These are phyloP conservation scores for Candida boleticola DNA, from an alignment of 805 yeast species.

Conservation along the genomic window DNA sequence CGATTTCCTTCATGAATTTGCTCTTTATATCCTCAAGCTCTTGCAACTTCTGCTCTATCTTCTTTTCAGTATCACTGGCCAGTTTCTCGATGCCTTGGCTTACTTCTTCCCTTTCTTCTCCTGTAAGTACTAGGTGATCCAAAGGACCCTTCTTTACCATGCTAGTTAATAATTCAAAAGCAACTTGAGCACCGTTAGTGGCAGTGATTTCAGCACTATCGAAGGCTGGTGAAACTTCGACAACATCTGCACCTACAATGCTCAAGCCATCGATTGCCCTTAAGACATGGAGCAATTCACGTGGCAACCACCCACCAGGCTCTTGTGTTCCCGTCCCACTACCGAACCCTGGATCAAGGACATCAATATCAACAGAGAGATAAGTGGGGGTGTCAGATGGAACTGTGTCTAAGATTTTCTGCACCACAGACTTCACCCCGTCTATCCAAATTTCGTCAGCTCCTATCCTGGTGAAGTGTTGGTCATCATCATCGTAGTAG, in stretches of 20 bases:
- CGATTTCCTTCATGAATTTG: conserved; percentile 10
- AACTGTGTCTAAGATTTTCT: conserved; percentile 51
- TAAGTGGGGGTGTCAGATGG: conserved; percentile 69
- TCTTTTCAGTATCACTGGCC: conserved; percentile 3
- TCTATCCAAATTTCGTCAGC: conserved; percentile 73
- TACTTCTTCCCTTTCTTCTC: conserved; percentile 7
- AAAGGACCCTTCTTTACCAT: conserved; percentile 63
- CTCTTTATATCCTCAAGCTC: conserved; percentile 15
- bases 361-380: conserved; percentile 74
- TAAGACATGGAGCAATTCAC: conserved; percentile 50
- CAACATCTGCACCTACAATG: conserved; percentile 55
- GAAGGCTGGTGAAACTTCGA: conserved; percentile 61
- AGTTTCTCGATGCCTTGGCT: neutral
- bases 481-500: conserved; percentile 62
- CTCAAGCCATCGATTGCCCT: conserved; percentile 44
- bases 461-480: conserved; percentile 66
- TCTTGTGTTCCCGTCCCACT: conserved; percentile 61
- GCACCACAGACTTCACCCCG: conserved; percentile 59
- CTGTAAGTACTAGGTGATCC: conserved; percentile 11
- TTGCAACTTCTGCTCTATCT: conserved; percentile 8
- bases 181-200: conserved; percentile 69
- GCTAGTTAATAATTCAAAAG: conserved; percentile 66
- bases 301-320: conserved; percentile 58
- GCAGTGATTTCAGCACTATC: conserved; percentile 67
- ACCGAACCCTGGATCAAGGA: conserved; percentile 56